phyloP scores from a whole-genome alignment of 768 basidiomycete species.

The Piloderma croceum region DNA sequence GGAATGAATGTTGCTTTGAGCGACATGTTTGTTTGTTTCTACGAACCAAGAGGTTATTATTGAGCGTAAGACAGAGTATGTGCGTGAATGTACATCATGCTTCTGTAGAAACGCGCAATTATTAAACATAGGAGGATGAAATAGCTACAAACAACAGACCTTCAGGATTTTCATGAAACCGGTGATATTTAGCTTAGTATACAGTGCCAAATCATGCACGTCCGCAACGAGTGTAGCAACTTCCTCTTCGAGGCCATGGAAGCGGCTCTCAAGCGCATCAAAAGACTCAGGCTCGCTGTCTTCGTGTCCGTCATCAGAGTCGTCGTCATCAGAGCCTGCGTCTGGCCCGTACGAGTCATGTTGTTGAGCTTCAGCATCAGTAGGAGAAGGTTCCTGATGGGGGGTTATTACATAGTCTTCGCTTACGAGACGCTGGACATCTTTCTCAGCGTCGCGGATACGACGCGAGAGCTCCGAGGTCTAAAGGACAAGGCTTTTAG shows the following conservation, averaged over 20 bases:
- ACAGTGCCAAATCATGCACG: slow-evolving; percentile 84
- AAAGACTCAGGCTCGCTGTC: slow-evolving; percentile 49
- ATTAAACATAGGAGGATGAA: slow-evolving; percentile 4
- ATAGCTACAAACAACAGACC: slow-evolving; percentile 35
- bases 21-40: slow-evolving; percentile 89
- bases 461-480: slow-evolving; percentile 76
- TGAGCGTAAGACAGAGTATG: no score
- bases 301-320: slow-evolving; percentile 41
- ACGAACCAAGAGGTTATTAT: slow-evolving; percentile 9
- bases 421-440: slow-evolving; percentile 72
- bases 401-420: slow-evolving; percentile 33
- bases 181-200: slow-evolving; percentile 96
- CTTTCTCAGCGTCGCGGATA: slow-evolving; percentile 77
- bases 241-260: slow-evolving; percentile 85
- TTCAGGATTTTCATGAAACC: slow-evolving; percentile 99
- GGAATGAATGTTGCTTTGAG: slow-evolving; percentile 87
- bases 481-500: slow-evolving; percentile 29
- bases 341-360: slow-evolving; percentile 46
- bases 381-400: slow-evolving; percentile 10
- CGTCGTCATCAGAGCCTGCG: slow-evolving; percentile 68
- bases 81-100: slow-evolving; percentile 67
- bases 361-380: slow-evolving; percentile 51
- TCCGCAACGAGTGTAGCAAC: slow-evolving; percentile 92
- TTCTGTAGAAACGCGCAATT: slow-evolving; percentile 45
- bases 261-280: slow-evolving; percentile 79